Conservation (phyloP, 2,329 filamentous ascomycete genomes). For the Herpomyces periplanetae region DNA sequence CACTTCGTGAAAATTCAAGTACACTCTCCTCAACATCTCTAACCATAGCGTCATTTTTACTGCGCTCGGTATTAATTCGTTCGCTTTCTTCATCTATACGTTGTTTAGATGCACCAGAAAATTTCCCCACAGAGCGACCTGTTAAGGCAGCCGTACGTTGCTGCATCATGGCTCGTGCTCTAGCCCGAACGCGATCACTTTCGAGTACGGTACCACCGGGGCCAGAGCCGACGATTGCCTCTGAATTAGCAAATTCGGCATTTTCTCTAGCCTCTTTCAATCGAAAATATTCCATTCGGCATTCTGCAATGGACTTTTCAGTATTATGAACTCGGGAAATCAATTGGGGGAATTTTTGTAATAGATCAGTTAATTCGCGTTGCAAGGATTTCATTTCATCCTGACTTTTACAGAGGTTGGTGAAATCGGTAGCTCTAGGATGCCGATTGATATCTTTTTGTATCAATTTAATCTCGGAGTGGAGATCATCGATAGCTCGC, state of each 20-base stretch:
- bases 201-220: constrained; percentile 68
- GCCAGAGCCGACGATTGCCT: constrained; percentile 56
- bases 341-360: constrained; percentile 59
- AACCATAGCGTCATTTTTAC: constrained; percentile 86
- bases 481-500: constrained; percentile 68
- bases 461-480: constrained; percentile 52
- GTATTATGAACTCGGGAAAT: constrained; percentile 67
- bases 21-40: constrained; percentile 87
- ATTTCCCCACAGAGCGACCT: constrained; percentile 22
- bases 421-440: constrained; percentile 33
- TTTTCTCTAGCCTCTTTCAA: constrained; percentile 71
- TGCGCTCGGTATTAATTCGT: constrained; percentile 40
- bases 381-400: constrained; percentile 57
- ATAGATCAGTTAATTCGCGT: constrained; percentile 52
- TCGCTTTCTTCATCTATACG: constrained; percentile 60
- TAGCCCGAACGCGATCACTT: constrained; percentile 65
- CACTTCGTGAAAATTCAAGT: constrained; percentile 38
- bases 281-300: constrained; percentile 63
- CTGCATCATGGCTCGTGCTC: constrained; percentile 94
- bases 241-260: constrained; percentile 42
- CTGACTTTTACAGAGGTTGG: constrained; percentile 20
- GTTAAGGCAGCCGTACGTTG: constrained; percentile 70
- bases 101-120: constrained; percentile 39
- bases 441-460: constrained; percentile 84
- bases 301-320: constrained; percentile 69